phyloP scores from a whole-genome alignment of 768 basidiomycete species.

The Termitomyces sp. region DNA sequence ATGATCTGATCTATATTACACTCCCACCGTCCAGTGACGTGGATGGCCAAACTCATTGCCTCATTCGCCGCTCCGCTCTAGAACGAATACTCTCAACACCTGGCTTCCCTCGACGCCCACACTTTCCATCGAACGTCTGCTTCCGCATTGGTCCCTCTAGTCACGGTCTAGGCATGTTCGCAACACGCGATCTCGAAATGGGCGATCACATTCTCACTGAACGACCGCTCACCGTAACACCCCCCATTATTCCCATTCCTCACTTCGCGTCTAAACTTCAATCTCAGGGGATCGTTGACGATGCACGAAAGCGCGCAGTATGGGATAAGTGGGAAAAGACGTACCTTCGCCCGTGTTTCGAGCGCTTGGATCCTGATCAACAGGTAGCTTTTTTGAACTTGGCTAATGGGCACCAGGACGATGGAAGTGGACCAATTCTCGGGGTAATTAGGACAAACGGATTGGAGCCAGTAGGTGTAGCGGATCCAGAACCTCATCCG shows the following conservation, averaged over 20 bases:
- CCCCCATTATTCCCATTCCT: constrained; percentile 15
- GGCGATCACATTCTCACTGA: constrained; percentile 20
- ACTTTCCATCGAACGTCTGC: constrained; percentile 6
- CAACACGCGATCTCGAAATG: constrained; percentile 16
- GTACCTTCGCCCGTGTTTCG: constrained; percentile 17
- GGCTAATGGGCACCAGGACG: constrained; percentile 25
- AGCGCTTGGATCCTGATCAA: constrained; percentile 20
- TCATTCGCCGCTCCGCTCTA: constrained; percentile 9
- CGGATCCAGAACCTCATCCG: constrained; percentile 14
- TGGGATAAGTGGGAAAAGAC: constrained; percentile 16
- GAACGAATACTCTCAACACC: constrained; percentile 9
- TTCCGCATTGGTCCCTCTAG: constrained; percentile 11
- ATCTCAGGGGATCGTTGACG: background rate
- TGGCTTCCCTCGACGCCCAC: constrained; percentile 9
- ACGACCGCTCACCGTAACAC: constrained; percentile 17
- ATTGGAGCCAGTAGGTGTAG: constrained; percentile 17
- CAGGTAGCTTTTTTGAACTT: constrained; percentile 27
- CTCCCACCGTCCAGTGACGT: constrained; percentile 5
- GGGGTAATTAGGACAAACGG: constrained; percentile 33
- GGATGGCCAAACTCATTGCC: constrained; percentile 15
- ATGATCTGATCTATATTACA: constrained; percentile 11
- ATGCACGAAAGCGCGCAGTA: constrained; percentile 5
- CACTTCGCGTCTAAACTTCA: constrained; percentile 4
- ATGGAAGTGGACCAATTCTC: constrained; percentile 29
- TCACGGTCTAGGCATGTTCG: constrained; percentile 21